Evolutionary conservation across 75 land plant genomes (phyloP).

Genomic region (Ceratopteris richardii): DNA sequence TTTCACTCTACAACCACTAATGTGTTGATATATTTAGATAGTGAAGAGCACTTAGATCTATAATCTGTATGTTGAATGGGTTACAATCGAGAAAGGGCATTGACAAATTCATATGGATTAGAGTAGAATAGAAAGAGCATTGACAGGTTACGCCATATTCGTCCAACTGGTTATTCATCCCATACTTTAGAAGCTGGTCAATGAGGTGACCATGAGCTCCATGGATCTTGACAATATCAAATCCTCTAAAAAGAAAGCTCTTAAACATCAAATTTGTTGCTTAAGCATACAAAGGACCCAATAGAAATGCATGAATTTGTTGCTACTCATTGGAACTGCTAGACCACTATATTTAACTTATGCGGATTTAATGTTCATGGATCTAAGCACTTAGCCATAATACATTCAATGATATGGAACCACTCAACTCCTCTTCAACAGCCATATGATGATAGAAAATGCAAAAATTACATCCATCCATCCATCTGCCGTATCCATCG

Average conservation of each 20-base stretch:
- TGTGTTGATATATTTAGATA: no score
- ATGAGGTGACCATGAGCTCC: conserved; percentile 30
- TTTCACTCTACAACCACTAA: no score
- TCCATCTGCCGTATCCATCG: no score
- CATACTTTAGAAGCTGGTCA: conserved; percentile 17
- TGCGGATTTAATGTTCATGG: conserved; percentile 17
- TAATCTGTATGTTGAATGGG: no score
- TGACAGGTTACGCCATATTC: conserved; percentile 8
- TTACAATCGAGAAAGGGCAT: no score
- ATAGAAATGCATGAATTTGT: neutral
- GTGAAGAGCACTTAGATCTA: no score
- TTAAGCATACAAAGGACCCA: neutral
- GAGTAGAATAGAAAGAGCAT: neutral
- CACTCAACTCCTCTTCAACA: no score
- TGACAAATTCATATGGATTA: no score
- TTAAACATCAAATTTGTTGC: neutral
- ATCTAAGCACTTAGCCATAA: conserved; percentile 11
- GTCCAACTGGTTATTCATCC: conserved; percentile 4
- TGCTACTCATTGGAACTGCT: conserved; percentile 21
- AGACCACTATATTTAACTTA: conserved; percentile 13
- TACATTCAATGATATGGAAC: conserved; percentile 6
- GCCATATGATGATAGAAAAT: no score
- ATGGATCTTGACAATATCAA: conserved; percentile 29
- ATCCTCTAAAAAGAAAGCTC: conserved; percentile 8
- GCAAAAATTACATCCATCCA: no score